phyloP scores from a whole-genome alignment of 176 grass and related monocot genomes.

The Musa acuminata region DNA sequence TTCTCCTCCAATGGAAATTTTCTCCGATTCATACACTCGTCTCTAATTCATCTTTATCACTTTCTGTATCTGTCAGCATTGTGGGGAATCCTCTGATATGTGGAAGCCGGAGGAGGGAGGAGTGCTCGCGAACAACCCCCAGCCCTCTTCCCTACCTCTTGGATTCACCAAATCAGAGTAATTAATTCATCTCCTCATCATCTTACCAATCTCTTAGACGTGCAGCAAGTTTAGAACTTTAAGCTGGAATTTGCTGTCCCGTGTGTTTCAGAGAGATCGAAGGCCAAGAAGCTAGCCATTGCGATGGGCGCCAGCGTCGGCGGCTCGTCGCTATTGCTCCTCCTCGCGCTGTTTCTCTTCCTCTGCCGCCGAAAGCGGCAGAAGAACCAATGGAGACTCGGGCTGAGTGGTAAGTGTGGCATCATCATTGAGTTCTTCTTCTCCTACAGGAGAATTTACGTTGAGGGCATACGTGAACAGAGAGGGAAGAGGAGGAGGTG shows the following conservation, averaged over 20 bases:
- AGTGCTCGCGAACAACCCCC: conserved; percentile 51
- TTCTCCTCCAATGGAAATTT: not conserved
- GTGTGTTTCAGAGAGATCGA: conserved; percentile 41
- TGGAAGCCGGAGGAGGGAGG: conserved; percentile 37
- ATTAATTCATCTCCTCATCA: conserved; percentile 2
- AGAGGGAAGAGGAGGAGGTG: conserved; percentile 24
- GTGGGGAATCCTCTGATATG: conserved; percentile 90
- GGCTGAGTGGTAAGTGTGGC: conserved; percentile 40
- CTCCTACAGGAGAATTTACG: too few relatives aligned
- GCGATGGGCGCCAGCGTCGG: conserved; percentile 68
- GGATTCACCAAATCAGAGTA: conserved; percentile 51
- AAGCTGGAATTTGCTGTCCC: not conserved
- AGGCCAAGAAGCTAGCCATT: conserved; percentile 49
- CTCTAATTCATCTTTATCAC: not conserved
- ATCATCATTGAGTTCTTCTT: not conserved
- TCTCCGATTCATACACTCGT: not conserved
- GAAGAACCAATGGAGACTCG: conserved; percentile 44
- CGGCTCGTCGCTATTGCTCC: conserved; percentile 51
- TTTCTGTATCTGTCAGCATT: conserved; percentile 29
- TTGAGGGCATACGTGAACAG: not conserved
- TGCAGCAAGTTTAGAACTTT: conserved; percentile 21
- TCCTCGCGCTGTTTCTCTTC: conserved; percentile 42
- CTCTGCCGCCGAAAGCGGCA: conserved; percentile 49
- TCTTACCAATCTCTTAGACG: conserved; percentile 10
- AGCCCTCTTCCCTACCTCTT: conserved; percentile 43